These are phyloP conservation scores for Rhizophlyctis rosea DNA, from an alignment of 192 early-diverging fungal genomes.

Conservation along the genomic window DNA sequence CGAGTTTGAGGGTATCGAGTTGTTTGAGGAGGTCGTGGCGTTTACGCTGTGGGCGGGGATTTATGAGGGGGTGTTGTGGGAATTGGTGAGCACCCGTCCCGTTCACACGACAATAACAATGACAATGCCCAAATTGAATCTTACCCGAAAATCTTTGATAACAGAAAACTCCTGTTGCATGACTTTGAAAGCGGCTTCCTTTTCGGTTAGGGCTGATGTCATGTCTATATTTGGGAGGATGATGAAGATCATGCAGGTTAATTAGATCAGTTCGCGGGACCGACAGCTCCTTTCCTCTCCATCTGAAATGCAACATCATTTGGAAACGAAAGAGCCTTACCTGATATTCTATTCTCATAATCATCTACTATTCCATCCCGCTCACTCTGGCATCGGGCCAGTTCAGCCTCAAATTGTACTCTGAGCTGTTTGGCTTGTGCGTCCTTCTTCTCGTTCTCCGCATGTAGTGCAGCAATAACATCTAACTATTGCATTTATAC, in stretches of 20 bases:
- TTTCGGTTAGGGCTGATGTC: conserved; percentile 45
- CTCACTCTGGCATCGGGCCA: conserved; percentile 26
- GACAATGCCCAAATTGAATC: neutral
- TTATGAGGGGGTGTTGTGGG: neutral
- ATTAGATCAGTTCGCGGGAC: neutral
- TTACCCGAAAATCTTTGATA: conserved; percentile 64
- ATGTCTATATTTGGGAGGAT: conserved; percentile 49
- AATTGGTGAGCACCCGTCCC: neutral
- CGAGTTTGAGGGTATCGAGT: conserved; percentile 50
- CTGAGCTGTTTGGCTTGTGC: conserved; percentile 38
- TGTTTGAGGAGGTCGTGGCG: conserved; percentile 59
- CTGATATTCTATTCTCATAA: conserved; percentile 46
- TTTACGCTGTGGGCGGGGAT: conserved; percentile 48
- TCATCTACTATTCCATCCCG: conserved; percentile 38
- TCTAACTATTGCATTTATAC: conserved; percentile 42
- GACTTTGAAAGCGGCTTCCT: conserved; percentile 55
- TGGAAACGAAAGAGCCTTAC: conserved; percentile 24
- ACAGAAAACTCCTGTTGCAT: conserved; percentile 63
- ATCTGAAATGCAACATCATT: neutral
- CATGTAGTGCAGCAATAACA: conserved; percentile 58
- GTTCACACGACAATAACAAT: neutral
- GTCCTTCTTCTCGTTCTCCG: conserved; percentile 54
- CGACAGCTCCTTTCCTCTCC: neutral
- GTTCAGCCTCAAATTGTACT: conserved; percentile 39
- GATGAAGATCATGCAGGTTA: no score